These are phyloP conservation scores for Aspergillus sp. DNA, from an alignment of 2,329 filamentous ascomycete genomes.

Conservation along the genomic window DNA sequence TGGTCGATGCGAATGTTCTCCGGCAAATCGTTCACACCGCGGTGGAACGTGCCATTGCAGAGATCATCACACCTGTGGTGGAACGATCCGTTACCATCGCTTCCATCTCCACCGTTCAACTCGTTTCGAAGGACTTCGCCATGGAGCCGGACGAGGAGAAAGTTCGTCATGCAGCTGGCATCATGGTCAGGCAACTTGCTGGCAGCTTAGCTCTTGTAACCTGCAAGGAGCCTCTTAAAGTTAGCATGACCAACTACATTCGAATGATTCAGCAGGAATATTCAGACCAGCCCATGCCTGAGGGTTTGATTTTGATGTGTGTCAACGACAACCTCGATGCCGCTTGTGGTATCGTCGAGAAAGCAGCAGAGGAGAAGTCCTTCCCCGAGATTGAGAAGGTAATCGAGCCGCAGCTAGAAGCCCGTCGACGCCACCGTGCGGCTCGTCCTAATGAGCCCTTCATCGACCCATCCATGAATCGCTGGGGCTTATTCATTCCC, in stretches of 20 bases:
- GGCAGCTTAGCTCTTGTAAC: constrained; percentile 95
- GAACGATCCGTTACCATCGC: constrained; percentile 97
- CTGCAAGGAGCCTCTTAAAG: constrained; percentile 92
- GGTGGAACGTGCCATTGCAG: constrained; percentile 84
- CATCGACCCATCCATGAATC: constrained; percentile 75
- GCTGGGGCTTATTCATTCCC: constrained; percentile 91
- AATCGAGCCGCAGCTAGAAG: constrained; percentile 76
- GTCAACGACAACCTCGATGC: constrained; percentile 96
- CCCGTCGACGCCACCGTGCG: constrained; percentile 71
- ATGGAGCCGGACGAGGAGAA: constrained; percentile 89
- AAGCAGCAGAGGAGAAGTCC: constrained; percentile 90
- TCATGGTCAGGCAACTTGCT: constrained; percentile 91
- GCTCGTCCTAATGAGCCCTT: constrained; percentile 80
- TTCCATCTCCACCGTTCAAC: constrained; percentile 91
- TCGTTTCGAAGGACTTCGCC: constrained; percentile 94
- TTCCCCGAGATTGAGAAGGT: constrained; percentile 93
- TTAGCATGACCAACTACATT: constrained; percentile 97
- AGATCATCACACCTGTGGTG: constrained; percentile 96
- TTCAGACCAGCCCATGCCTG: constrained; percentile 72
- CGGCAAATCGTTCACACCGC: constrained; percentile 78
- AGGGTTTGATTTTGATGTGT: constrained; percentile 96
- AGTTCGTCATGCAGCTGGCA: constrained; percentile 81
- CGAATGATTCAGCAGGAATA: constrained; percentile 72
- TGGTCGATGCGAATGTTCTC: constrained; percentile 67
- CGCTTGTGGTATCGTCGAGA: constrained; percentile 90